Conservation (phyloP, 805 yeast genomes). For the Kuraishia piskuri region DNA sequence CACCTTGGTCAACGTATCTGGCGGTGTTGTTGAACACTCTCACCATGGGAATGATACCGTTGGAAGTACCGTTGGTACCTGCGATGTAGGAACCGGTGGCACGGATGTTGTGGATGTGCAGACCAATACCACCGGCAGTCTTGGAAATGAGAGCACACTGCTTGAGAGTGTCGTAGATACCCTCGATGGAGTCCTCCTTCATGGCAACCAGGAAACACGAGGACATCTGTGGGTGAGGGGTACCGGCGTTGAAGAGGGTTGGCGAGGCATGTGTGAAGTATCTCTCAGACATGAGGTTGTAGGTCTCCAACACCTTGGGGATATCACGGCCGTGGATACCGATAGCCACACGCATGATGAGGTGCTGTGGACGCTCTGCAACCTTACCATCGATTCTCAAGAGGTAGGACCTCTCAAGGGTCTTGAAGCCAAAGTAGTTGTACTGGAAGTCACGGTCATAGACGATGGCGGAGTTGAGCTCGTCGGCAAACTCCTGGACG, state of each 20-base stretch:
- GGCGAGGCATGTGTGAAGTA: slow-evolving; percentile 95
- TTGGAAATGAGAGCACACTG: slow-evolving; percentile 86
- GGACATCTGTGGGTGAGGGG: slow-evolving; percentile 76
- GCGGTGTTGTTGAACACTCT: slow-evolving; percentile 95
- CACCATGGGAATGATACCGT: slow-evolving; percentile 93
- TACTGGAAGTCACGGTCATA: slow-evolving; percentile 68
- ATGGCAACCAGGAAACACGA: slow-evolving; percentile 89
- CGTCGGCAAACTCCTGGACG: slow-evolving; percentile 56
- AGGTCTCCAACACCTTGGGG: slow-evolving; percentile 66
- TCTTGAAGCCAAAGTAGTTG: slow-evolving; percentile 85
- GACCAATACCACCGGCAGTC: slow-evolving; percentile 93
- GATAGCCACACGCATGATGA: slow-evolving; percentile 84
- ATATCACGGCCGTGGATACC: slow-evolving; percentile 78
- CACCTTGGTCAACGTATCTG: slow-evolving; percentile 96
- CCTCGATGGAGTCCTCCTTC: slow-evolving; percentile 93
- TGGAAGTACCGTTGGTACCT: slow-evolving; percentile 88
- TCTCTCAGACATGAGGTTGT: slow-evolving; percentile 77
- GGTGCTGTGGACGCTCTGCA: slow-evolving; percentile 89
- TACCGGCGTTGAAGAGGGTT: slow-evolving; percentile 89
- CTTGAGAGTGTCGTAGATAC: slow-evolving; percentile 84
- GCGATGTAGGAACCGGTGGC: slow-evolving; percentile 82
- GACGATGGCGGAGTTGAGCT: slow-evolving; percentile 63
- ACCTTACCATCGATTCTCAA: slow-evolving; percentile 53
- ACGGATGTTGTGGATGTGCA: slow-evolving; percentile 82
- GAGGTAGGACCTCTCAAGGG: slow-evolving; percentile 83